Evolutionary conservation across 1,284 basidiomycete genomes (phyloP).

Genomic region (Tylopilus orsonianus): DNA sequence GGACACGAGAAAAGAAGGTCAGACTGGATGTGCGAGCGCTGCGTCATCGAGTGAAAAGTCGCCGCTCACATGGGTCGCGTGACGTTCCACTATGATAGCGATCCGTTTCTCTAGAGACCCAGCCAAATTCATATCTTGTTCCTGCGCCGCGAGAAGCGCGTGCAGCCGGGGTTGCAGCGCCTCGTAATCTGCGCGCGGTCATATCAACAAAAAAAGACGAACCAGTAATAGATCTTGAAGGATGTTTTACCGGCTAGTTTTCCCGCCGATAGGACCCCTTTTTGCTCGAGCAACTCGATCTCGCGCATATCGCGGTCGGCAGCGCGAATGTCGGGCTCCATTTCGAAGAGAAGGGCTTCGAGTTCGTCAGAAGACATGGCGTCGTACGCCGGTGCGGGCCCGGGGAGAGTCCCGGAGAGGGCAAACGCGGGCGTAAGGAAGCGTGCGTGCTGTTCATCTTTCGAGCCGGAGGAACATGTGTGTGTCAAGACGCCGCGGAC

Average conservation of each 20-base stretch:
- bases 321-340: slow-evolving; percentile 77
- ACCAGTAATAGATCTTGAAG: too few relatives aligned
- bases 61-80: slow-evolving; percentile 62
- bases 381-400: slow-evolving; percentile 52
- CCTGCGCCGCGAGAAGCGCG: slow-evolving; percentile 54
- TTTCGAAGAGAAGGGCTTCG: slow-evolving; percentile 67
- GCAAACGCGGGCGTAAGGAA: slow-evolving; percentile 72
- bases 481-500: too few relatives aligned
- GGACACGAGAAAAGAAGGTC: not conserved
- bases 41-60: not conserved
- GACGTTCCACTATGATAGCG: slow-evolving; percentile 59
- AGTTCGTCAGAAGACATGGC: slow-evolving; percentile 65
- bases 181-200: slow-evolving; percentile 52
- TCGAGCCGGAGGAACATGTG: too few relatives aligned
- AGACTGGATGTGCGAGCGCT: not conserved
- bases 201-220: not conserved
- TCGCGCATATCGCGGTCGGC: slow-evolving; percentile 79
- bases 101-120: slow-evolving; percentile 63
- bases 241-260: slow-evolving; percentile 54
- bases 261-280: slow-evolving; percentile 68
- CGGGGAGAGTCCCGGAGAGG: slow-evolving; percentile 54
- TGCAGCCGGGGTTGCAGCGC: slow-evolving; percentile 59
- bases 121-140: slow-evolving; percentile 55
- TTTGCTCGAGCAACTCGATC: slow-evolving; percentile 65
- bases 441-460: slow-evolving; percentile 72